Conservation (phyloP, 2,329 filamentous ascomycete genomes). For the Cercospora canescens region DNA sequence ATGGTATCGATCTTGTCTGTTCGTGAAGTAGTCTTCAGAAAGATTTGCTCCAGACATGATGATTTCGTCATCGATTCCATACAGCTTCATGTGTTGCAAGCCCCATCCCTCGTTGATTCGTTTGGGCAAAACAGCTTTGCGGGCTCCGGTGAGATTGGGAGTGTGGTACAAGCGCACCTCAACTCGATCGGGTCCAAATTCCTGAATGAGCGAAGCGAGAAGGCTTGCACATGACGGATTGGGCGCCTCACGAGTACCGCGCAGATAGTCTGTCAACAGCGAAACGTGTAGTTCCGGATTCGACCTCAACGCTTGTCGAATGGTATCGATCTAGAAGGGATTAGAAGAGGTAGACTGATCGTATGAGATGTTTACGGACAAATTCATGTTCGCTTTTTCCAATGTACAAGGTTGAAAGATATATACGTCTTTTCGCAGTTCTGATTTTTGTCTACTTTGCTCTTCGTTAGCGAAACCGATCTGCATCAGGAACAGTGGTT, state of each 20-base stretch:
- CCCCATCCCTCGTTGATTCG: conserved; percentile 98
- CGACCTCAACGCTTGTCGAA: conserved; percentile 70
- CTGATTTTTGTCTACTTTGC: conserved; percentile 71
- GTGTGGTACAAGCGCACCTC: conserved; percentile 98
- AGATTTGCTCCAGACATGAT: conserved; percentile 95
- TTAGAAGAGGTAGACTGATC: not conserved
- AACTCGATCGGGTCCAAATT: conserved; percentile 81
- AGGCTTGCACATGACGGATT: conserved; percentile 84
- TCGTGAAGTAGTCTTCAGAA: conserved; percentile 92
- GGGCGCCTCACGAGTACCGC: conserved; percentile 88
- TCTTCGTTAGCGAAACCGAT: conserved; percentile 12
- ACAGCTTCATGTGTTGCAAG: conserved; percentile 98
- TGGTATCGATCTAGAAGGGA: conserved; percentile 64
- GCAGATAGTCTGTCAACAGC: conserved; percentile 85
- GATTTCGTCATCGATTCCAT: conserved; percentile 92
- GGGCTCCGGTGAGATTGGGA: conserved; percentile 84
- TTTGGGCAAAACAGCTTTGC: conserved; percentile 80
- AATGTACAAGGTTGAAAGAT: conserved; percentile 95
- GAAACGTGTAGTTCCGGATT: conserved; percentile 80
- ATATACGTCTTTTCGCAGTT: conserved; percentile 75
- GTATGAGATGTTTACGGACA: conserved; percentile 42
- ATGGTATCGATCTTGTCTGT: conserved; percentile 93
- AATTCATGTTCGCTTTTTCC: conserved; percentile 90
- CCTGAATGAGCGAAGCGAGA: conserved; percentile 75
- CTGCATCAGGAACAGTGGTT: conserved; percentile 18